A percentile compares a stretch with the other conserved stretches of the same genome.
Conservation (phyloP, 495 filamentous ascomycete genomes). For the Xylaria acuta region DNA sequence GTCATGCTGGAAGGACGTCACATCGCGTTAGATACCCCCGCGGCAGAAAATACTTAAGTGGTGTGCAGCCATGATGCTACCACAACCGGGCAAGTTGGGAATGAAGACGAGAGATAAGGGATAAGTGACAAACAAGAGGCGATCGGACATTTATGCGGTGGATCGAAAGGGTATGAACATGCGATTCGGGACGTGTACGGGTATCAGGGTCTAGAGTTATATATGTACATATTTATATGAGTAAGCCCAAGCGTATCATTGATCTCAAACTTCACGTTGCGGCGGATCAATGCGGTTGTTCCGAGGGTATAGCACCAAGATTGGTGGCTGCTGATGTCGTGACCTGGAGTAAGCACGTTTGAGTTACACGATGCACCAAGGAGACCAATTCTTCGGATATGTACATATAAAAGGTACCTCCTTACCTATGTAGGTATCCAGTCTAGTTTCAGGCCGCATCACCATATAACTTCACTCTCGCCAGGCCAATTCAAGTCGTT, state of each 20-base stretch:
- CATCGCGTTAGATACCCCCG: neutral
- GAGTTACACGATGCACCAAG: neutral
- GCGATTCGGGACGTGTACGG: neutral
- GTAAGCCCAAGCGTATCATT: neutral
- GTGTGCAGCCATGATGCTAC: neutral
- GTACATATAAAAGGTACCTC: too few relatives aligned
- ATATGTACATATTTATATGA: neutral
- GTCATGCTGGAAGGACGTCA: neutral
- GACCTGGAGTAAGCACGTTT: neutral
- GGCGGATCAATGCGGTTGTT: neutral
- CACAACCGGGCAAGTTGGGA: neutral
- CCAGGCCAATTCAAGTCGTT: neutral
- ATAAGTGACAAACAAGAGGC: neutral
- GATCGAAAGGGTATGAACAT: neutral
- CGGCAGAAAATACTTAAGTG: slow-evolving; percentile 1
- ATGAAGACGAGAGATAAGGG: neutral
- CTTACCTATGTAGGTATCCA: neutral
- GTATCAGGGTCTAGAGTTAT: neutral
- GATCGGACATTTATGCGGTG: neutral
- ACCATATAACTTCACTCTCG: neutral
- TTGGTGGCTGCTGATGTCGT: neutral
- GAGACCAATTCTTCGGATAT: neutral
- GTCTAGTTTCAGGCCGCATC: neutral
- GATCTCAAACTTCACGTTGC: neutral
- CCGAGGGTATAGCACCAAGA: neutral